Evolutionary conservation across 805 yeast genomes (phyloP).

Genomic region (Huiozyma naganishii): DNA sequence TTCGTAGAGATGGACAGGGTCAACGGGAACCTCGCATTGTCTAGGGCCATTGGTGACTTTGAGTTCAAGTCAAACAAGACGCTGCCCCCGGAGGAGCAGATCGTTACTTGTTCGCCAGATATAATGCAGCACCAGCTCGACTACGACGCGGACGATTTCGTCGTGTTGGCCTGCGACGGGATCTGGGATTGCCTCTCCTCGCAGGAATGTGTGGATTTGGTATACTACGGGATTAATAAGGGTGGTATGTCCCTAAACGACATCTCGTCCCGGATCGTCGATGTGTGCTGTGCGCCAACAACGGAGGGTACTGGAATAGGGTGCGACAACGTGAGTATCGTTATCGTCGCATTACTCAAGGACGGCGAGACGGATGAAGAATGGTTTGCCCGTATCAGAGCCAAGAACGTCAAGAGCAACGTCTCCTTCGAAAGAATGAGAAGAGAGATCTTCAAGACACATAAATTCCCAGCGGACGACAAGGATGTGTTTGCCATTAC

Average conservation of each 20-base stretch:
- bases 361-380: constrained; percentile 41
- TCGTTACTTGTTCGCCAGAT: constrained; percentile 91
- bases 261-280: constrained; percentile 83
- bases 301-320: constrained; percentile 92
- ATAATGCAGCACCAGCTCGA: constrained; percentile 65
- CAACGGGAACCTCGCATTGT: constrained; percentile 88
- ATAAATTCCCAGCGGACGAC: constrained; percentile 35
- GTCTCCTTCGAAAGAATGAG: constrained; percentile 36
- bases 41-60: constrained; percentile 76
- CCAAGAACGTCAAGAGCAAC: constrained; percentile 31
- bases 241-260: constrained; percentile 48
- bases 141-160: constrained; percentile 66
- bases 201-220: constrained; percentile 87
- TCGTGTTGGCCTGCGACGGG: constrained; percentile 94
- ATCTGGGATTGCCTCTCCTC: constrained; percentile 96
- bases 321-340: constrained; percentile 94
- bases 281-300: constrained; percentile 89
- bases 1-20: constrained; percentile 92
- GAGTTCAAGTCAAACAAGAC: constrained; percentile 66
- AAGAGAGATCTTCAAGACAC: constrained; percentile 37
- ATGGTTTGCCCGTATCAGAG: constrained; percentile 50
- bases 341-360: constrained; percentile 68
- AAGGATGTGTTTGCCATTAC: constrained; percentile 27
- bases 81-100: constrained; percentile 90
- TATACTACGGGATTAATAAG: constrained; percentile 77